These are phyloP conservation scores for Cinnamomum micranthum DNA, from an alignment of 164 flowering plant genomes.

Conservation along the genomic window DNA sequence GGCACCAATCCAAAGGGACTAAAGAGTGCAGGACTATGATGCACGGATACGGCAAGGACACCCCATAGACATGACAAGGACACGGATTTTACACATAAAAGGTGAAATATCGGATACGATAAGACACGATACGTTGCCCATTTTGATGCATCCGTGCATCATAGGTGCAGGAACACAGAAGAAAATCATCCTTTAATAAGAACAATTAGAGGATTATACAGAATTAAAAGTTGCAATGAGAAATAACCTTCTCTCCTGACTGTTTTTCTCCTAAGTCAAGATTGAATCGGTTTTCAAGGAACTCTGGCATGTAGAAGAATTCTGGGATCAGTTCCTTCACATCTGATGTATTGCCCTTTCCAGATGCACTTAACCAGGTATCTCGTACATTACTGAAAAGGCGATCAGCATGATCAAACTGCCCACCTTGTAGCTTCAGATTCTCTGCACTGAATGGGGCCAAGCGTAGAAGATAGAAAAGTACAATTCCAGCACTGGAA, in stretches of 20 bases:
- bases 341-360: conserved; percentile 97
- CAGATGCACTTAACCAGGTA: conserved; percentile 96
- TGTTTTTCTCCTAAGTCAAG: conserved; percentile 95
- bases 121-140: too few species aligned
- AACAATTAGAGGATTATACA: background rate
- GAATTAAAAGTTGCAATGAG: background rate
- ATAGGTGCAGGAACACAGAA: too few species aligned
- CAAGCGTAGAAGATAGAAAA: conserved; percentile 87
- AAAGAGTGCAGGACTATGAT: too few species aligned
- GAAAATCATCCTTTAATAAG: too few species aligned
- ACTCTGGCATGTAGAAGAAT: conserved; percentile 97
- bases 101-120: too few species aligned
- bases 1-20: too few species aligned
- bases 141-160: too few species aligned
- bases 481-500: conserved; percentile 63
- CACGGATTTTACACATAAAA: too few species aligned
- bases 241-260: conserved; percentile 91
- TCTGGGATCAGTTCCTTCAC: conserved; percentile 98
- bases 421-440: conserved; percentile 97
- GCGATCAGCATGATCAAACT: conserved; percentile 99
- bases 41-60: too few species aligned
- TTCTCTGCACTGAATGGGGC: conserved; percentile 96
- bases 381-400: conserved; percentile 88
- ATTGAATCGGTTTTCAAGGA: conserved; percentile 75
- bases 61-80: too few species aligned